Percentiles rank a stretch among this genome's conserved stretches.
Evolutionary conservation across 164 flowering plant species (phyloP).

Genomic region (Chloranthus sessilifolius): DNA sequence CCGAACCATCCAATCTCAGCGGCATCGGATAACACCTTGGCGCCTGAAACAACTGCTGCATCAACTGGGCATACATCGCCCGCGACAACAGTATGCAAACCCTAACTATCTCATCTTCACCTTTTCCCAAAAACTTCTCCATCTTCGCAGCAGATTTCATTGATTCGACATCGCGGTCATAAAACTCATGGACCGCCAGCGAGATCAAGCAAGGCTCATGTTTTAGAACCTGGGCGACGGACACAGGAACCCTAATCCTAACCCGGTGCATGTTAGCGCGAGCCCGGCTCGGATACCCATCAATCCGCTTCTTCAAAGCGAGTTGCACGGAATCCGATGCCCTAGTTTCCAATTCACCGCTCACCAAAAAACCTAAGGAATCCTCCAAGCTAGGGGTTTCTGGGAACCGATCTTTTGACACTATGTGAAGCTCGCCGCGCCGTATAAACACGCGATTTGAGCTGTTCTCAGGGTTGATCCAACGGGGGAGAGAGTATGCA

Average conservation of each 20-base stretch:
- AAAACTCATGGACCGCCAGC: conserved; percentile 88
- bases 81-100: conserved; percentile 65
- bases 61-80: conserved; percentile 90
- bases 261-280: conserved; percentile 49
- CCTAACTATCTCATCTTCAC: conserved; percentile 61
- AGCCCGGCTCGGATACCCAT: conserved; percentile 62
- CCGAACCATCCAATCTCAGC: conserved; percentile 30
- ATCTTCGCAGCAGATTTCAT: conserved; percentile 83
- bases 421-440: conserved; percentile 47
- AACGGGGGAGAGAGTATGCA: conserved; percentile 76
- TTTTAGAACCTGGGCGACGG: conserved; percentile 74
- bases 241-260: conserved; percentile 77
- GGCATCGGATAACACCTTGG: conserved; percentile 82
- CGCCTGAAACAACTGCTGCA: conserved; percentile 83
- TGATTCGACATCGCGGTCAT: conserved; percentile 79
- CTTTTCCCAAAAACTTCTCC: conserved; percentile 64
- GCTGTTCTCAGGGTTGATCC: conserved; percentile 69
- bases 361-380: conserved; percentile 35
- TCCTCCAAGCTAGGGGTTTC: conserved; percentile 35
- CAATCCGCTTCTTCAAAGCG: conserved; percentile 39
- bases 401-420: conserved; percentile 36
- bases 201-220: conserved; percentile 76
- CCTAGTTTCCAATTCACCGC: conserved; percentile 18
- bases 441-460: conserved; percentile 69
- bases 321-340: conserved; percentile 56